Percentiles rank a stretch among this genome's conserved stretches.
Evolutionary conservation across 2,329 filamentous ascomycete genomes (phyloP).

Genomic region (Paecilomyces sp.): DNA sequence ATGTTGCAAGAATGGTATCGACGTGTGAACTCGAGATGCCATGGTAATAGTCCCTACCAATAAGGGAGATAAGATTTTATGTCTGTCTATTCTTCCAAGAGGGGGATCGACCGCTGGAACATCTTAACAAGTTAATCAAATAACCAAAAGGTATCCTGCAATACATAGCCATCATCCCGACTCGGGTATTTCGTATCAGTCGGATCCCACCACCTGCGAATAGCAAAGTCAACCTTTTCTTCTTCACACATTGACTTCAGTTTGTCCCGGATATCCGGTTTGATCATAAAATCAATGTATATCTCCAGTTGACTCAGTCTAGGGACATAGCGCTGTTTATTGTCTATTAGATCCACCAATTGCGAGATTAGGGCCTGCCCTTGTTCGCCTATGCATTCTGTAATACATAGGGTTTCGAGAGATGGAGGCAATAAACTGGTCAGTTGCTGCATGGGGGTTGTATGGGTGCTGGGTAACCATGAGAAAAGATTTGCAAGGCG

Average conservation of each 20-base stretch:
- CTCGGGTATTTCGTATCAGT: neutral
- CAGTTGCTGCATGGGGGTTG: neutral
- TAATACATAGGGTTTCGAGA: neutral
- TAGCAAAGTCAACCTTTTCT: neutral
- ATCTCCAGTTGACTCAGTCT: neutral
- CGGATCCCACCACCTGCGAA: neutral
- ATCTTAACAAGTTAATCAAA: neutral
- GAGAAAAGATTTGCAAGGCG: neutral
- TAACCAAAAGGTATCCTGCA: neutral
- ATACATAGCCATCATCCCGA: neutral
- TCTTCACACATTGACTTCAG: neutral
- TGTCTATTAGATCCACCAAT: neutral
- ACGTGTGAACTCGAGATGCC: too few relatives aligned
- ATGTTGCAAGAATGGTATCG: too few relatives aligned
- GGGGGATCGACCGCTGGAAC: neutral
- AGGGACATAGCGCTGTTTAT: neutral
- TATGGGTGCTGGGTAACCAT: neutral
- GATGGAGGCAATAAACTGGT: neutral
- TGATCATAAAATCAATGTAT: neutral
- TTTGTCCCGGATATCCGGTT: neutral
- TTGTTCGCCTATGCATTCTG: neutral
- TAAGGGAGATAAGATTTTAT: neutral
- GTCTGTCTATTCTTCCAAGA: neutral
- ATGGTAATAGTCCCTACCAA: too few relatives aligned
- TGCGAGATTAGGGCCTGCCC: neutral